Conservation (phyloP, 192 early-diverging fungal species). For the Chytriomyces sp. region DNA sequence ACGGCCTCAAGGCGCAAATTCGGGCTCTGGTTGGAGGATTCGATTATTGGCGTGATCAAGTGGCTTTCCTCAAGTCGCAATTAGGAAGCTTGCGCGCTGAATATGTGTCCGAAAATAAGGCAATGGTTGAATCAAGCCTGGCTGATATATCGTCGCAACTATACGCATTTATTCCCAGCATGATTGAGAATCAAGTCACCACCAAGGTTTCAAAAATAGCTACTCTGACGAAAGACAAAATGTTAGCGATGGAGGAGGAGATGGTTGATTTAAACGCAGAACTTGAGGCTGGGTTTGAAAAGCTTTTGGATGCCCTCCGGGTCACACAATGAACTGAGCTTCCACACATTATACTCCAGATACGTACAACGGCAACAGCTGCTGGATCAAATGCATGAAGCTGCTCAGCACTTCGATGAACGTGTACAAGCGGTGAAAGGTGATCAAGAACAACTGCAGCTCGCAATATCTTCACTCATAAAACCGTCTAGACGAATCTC, state of each 20-base stretch:
- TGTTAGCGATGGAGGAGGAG: not conserved
- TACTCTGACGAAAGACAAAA: not conserved
- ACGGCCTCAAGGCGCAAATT: constrained; percentile 24
- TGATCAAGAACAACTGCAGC: not conserved
- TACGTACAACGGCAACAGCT: not conserved
- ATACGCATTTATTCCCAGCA: not conserved
- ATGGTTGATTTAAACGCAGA: constrained; percentile 15
- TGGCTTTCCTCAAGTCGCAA: not conserved
- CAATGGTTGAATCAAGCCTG: not conserved
- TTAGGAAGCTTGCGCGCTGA: not conserved
- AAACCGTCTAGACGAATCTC: not conserved
- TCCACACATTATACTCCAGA: not conserved
- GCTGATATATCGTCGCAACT: not conserved
- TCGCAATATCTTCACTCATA: not conserved
- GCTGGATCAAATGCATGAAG: constrained; percentile 1
- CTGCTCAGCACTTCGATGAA: constrained; percentile 8
- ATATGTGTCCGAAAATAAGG: not conserved
- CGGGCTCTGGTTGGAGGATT: constrained; percentile 5
- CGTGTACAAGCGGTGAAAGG: constrained; percentile 14
- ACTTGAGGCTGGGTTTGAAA: no score
- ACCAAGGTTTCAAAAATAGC: not conserved
- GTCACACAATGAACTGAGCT: not conserved
- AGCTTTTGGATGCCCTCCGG: no score
- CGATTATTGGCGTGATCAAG: not conserved
- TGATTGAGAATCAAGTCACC: not conserved